Evolutionary conservation across 2,329 filamentous ascomycete genomes (phyloP), one percentile per base, ranked within the genome.

Genomic region (Setomelanomma holmii): DNA sequence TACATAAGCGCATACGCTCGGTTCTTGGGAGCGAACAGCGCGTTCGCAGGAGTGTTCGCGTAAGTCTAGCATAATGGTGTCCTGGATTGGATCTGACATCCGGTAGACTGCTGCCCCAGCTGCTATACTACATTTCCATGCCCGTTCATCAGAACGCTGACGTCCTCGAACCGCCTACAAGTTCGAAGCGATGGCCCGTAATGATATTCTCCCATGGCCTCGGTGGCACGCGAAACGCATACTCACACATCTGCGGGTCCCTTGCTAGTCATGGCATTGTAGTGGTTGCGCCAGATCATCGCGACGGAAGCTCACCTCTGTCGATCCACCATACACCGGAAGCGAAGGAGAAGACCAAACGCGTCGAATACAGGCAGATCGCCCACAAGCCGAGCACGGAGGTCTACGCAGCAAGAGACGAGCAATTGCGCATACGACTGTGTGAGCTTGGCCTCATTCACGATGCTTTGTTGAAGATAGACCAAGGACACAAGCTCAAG

Each of bases 141-240:
- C 89, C 89, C 5, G 89, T 85, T 21, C 80, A 86, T 60, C 87
- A 89, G 61, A 90, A 92, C 69, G 89, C 89, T 10, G 79, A 82
- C 5, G 74, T 93, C 6, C 81, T 86, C 33, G 68, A 75, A 24
- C 72, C 78, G 19, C 71, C 74, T 1, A 78, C 68, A 53, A 78
- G 52, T 67, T 85, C 52, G 52, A 77, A 80, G 49, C 79, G 85
- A 76, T 95, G 90, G 88, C 91, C 91, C 0, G 89, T 91, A 0
- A 86, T 91, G 78, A 80, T 96, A 56, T 96, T 96, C 75, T 95
- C 90, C 1, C 91, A 96, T 69, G 91, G 91, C 1, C 80, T 96
- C 1, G 91, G 89, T 33, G 91, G 91, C 33, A 88, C 85, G 53
- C 84, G 90, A 60, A 95, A 95, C 66, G 86, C 90, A 10, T 96